These are phyloP conservation scores for Rhypophila decipiens DNA, from an alignment of 495 filamentous ascomycete genomes.

Conservation along the genomic window DNA sequence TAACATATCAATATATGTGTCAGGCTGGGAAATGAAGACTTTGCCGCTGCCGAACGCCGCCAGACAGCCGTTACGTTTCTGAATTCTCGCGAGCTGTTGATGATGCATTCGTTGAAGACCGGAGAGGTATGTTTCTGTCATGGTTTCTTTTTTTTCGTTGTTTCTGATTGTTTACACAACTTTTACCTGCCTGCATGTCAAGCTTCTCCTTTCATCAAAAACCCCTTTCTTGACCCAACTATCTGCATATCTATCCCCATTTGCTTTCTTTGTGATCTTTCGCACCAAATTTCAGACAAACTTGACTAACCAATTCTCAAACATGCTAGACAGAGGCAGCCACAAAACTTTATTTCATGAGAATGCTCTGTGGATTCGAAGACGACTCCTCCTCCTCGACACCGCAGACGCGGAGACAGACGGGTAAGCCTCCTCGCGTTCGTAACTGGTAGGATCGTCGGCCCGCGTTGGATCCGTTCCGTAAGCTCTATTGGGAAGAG, in stretches of 20 bases:
- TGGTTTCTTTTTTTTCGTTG: neutral
- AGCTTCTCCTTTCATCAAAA: no score
- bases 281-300: no score
- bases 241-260: no score
- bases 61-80: constrained; percentile 39
- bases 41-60: constrained; percentile 25
- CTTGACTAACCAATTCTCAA: no score
- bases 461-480: no score
- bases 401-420: neutral
- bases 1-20: neutral
- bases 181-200: neutral
- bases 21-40: constrained; percentile 19
- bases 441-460: no score
- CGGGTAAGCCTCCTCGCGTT: no score
- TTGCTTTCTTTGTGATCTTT: no score
- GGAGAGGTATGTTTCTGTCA: constrained; percentile 31
- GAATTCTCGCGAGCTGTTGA: constrained; percentile 45
- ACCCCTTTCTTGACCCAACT: no score
- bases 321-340: no score
- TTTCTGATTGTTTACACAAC: neutral
- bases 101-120: constrained; percentile 45
- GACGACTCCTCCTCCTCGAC: constrained; percentile 13
- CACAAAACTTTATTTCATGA: constrained; percentile 43
- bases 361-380: constrained; percentile 42
- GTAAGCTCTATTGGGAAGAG: no score